Conservation (phyloP, 73 alveolate genomes). For the Paraurostyla sp. region DNA sequence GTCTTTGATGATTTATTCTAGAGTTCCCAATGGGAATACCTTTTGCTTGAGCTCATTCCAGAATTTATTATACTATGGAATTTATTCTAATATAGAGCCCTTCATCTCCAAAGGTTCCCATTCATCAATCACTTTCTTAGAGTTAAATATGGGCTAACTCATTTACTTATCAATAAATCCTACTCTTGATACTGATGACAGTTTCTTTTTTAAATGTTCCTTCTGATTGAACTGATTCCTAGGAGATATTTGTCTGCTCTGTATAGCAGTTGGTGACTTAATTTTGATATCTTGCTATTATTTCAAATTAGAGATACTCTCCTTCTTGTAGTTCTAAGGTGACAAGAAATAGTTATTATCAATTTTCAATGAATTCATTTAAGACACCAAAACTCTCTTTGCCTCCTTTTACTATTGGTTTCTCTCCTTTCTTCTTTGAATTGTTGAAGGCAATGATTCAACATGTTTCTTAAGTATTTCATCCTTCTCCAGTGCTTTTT, state of each 20-base stretch:
- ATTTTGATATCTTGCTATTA: neutral
- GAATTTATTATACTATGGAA: conserved; percentile 24
- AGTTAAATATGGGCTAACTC: neutral
- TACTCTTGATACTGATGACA: neutral
- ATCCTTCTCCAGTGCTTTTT: conserved; percentile 14
- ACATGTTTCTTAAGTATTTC: conserved; percentile 18
- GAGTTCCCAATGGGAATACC: conserved; percentile 20
- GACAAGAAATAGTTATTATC: conserved; percentile 32
- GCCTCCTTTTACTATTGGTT: neutral
- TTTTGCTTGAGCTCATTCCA: conserved; percentile 38
- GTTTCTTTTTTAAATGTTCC: neutral
- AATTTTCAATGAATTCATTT: conserved; percentile 14
- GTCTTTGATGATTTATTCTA: conserved; percentile 22
- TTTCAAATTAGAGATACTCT: neutral
- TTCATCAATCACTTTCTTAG: neutral
- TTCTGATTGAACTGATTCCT: too few species aligned
- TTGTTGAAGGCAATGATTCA: conserved; percentile 2
- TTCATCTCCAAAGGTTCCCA: conserved; percentile 50
- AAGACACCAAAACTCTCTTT: conserved; percentile 13
- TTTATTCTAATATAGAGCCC: conserved; percentile 40
- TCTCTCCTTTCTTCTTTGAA: neutral
- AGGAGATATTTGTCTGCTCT: too few species aligned
- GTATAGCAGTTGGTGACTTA: too few species aligned
- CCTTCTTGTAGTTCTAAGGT: neutral
- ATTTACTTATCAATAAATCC: conserved; percentile 25